A percentile compares a stretch with the other conserved stretches of the same genome.
Conservation (phyloP, 2,329 filamentous ascomycete genomes). For the Fusarium solani-melongenae region DNA sequence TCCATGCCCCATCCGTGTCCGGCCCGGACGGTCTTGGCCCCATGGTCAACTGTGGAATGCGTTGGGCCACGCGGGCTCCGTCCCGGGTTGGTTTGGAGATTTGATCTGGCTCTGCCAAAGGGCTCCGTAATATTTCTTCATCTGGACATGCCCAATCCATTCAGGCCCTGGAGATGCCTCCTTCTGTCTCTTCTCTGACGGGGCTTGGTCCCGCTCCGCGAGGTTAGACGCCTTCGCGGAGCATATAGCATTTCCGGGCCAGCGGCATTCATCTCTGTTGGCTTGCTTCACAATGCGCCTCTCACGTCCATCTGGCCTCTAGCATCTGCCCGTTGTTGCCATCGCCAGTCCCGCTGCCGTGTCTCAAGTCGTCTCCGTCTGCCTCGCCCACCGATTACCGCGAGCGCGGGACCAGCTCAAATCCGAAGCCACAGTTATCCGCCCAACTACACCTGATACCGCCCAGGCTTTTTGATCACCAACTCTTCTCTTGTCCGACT, state of each 20-base stretch:
- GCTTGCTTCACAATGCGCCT: slow-evolving; percentile 32
- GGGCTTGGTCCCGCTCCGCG: slow-evolving; percentile 1
- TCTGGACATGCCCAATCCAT: slow-evolving; percentile 1
- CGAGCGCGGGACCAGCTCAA: slow-evolving; percentile 19
- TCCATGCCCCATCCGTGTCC: not conserved
- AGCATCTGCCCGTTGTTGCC: slow-evolving; percentile 14
- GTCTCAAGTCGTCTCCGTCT: slow-evolving; percentile 1
- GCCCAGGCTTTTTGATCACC: slow-evolving; percentile 4
- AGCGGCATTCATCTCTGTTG: slow-evolving; percentile 16
- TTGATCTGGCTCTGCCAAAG: not conserved
- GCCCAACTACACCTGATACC: slow-evolving; percentile 8
- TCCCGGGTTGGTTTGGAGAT: slow-evolving; percentile 1
- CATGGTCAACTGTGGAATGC: slow-evolving; percentile 25
- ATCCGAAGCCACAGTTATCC: slow-evolving; percentile 22
- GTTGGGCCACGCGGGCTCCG: slow-evolving; percentile 9
- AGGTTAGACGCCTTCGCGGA: slow-evolving; percentile 5
- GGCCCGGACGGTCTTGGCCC: slow-evolving; percentile 11
- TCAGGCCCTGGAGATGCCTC: not conserved
- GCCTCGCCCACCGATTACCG: slow-evolving; percentile 20
- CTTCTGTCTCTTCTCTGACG: not conserved
- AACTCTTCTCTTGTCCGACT: not conserved
- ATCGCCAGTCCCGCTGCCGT: not conserved
- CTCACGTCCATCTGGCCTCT: slow-evolving; percentile 12
- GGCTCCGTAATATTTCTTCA: not conserved
- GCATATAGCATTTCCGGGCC: slow-evolving; percentile 12